Conservation (phyloP, 2,329 filamentous ascomycete genomes). For the Gnomoniopsis smithogilvyi region DNA sequence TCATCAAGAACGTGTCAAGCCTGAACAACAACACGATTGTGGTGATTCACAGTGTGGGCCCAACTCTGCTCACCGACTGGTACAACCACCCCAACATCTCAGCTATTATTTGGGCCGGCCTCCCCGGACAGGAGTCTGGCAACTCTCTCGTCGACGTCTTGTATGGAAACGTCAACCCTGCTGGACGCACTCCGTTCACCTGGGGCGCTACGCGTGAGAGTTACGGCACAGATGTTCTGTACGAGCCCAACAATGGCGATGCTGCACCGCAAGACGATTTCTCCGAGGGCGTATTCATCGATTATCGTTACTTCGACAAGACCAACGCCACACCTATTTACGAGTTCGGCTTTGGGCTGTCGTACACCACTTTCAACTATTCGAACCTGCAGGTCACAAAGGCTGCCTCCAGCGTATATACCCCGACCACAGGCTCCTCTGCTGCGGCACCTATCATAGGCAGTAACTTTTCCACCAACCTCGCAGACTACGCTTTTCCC, state of each 20-base stretch:
- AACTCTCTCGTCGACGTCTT: slow-evolving; percentile 79
- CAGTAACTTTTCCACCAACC: slow-evolving; percentile 59
- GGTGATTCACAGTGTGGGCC: slow-evolving; percentile 80
- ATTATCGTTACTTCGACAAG: slow-evolving; percentile 74
- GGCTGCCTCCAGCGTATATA: slow-evolving; percentile 48
- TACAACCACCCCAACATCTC: slow-evolving; percentile 75
- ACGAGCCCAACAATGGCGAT: slow-evolving; percentile 65
- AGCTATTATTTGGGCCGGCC: slow-evolving; percentile 77
- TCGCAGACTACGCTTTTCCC: slow-evolving; percentile 68
- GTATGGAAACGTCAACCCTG: slow-evolving; percentile 76
- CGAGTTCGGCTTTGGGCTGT: slow-evolving; percentile 78
- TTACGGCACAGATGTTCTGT: slow-evolving; percentile 67
- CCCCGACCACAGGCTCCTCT: slow-evolving; percentile 59
- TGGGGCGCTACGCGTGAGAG: slow-evolving; percentile 66
- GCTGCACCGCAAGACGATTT: slow-evolving; percentile 70
- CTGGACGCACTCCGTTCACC: slow-evolving; percentile 76
- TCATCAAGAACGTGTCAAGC: slow-evolving; percentile 77
- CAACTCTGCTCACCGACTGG: slow-evolving; percentile 74
- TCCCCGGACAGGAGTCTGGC: slow-evolving; percentile 81
- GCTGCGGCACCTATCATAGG: slow-evolving; percentile 62
- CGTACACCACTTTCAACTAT: slow-evolving; percentile 77
- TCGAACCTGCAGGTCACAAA: slow-evolving; percentile 61
- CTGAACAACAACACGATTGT: slow-evolving; percentile 87
- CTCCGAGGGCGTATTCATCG: slow-evolving; percentile 75
- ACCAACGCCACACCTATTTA: slow-evolving; percentile 65